phyloP scores from a whole-genome alignment of 148 eudicot species.

The Chenopodium quinoa region DNA sequence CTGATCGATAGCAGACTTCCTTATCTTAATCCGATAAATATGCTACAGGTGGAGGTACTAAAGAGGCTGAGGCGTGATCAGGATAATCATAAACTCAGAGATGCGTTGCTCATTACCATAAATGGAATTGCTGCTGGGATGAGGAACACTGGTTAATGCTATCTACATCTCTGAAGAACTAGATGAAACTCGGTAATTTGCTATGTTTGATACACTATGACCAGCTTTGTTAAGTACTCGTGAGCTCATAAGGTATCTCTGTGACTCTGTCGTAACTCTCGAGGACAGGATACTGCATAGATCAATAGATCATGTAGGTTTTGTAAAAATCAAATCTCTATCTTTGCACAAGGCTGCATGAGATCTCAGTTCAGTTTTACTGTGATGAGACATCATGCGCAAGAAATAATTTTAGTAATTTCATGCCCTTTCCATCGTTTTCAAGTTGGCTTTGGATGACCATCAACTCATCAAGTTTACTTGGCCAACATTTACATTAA shows the following conservation, averaged over 20 bases:
- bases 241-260: background rate
- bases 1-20: constrained; percentile 83
- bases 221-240: background rate
- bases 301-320: background rate
- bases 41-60: constrained; percentile 88
- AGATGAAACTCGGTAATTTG: background rate
- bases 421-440: background rate
- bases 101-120: constrained; percentile 79
- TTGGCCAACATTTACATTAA: no score
- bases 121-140: constrained; percentile 96
- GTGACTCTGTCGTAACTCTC: background rate
- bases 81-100: constrained; percentile 66
- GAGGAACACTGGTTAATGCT: constrained; percentile 80
- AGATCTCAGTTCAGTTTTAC: background rate
- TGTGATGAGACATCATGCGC: background rate
- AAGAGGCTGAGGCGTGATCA: constrained; percentile 68
- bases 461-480: background rate
- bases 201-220: background rate
- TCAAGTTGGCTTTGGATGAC: background rate
- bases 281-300: background rate
- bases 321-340: background rate
- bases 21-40: constrained; percentile 71
- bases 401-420: background rate
- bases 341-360: background rate
- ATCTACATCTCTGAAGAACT: background rate